Base-by-base conservation (phyloP, 306 rosid species). In the Alnus glutinosa region DNA sequence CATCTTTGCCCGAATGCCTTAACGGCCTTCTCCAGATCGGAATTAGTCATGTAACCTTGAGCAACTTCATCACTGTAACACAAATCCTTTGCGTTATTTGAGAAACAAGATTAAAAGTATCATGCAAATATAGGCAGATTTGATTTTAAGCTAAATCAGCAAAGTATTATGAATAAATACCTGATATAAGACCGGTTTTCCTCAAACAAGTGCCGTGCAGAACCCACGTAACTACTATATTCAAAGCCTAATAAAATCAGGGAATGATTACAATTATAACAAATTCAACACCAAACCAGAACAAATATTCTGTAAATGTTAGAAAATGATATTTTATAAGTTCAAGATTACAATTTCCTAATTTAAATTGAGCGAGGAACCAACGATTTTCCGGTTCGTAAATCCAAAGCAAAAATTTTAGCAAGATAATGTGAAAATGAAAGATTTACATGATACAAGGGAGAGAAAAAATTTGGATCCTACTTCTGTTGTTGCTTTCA, bases 31-130 rank as follows among this genome's bases (percentile, higher is more conserved):
- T 90, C 98, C 78, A 95, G 99, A 37, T 93, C 96, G 58, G 80
- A 57, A 87, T 91, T 95, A 62, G 88, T 90, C 99, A 92, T 90
- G 84, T 93, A 95, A 71, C 93, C 98, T 77, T 77, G 76, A 51
- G 82, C 79, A 37, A 86, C 78, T 76, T 87, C 89, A 80, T 78
- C 74, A 72, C 90, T 86, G 76, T 72, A 9, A 70, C 9, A 77
- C 16, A 80, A 32, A 55, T 28, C 37, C 5, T 57, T 2, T 54
- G 42, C 13, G 49, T 69, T 68, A 39, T 55, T 50, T 13, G 42
- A 28, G 30, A 68, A 64, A 55, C 30, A 46, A 69, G 10, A 13
- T 36, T 15, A 75, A 76, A 79, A 11, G 1, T 68, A 54, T 8
- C 4, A 58, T 70, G 48, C 78, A n/a, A 55, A 75, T 61, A 68